Evolutionary conservation across 192 early-diverging fungal genomes (phyloP).

Genomic region (Dispira parvispora): DNA sequence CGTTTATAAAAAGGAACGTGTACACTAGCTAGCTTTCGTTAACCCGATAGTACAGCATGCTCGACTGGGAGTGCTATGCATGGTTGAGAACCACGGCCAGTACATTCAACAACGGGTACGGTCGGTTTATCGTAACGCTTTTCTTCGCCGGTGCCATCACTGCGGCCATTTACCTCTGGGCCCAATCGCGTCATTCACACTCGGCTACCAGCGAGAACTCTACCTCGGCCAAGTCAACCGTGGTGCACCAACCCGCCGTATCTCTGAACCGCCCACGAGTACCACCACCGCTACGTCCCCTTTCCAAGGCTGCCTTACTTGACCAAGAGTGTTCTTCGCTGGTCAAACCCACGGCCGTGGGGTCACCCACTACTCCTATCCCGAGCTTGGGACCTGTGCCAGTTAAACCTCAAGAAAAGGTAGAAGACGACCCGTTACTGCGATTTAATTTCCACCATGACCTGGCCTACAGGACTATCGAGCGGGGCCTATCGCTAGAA

Average conservation of each 20-base stretch:
- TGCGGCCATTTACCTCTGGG: no score
- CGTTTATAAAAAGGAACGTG: no score
- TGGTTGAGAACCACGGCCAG: no score
- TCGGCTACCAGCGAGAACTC: no score
- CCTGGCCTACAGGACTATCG: background rate
- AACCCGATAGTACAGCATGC: no score
- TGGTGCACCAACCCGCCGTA: background rate
- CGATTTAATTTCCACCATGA: constrained; percentile 1
- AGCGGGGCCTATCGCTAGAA: background rate
- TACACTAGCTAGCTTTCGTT: no score
- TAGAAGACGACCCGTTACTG: background rate
- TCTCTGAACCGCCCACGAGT: background rate
- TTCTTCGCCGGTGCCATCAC: no score
- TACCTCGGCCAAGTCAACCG: background rate
- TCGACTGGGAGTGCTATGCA: no score
- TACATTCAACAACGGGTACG: no score
- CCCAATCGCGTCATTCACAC: no score
- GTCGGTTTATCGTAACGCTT: no score
- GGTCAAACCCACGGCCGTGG: background rate
- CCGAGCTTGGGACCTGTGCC: background rate
- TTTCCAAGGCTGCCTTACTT: background rate
- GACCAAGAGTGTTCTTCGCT: background rate
- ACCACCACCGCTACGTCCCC: background rate
- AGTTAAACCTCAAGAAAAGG: background rate
- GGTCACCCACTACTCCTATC: background rate